Base-by-base conservation (phyloP, 108 stramenopile genomes). In the Chaetoceros muelleri region DNA sequence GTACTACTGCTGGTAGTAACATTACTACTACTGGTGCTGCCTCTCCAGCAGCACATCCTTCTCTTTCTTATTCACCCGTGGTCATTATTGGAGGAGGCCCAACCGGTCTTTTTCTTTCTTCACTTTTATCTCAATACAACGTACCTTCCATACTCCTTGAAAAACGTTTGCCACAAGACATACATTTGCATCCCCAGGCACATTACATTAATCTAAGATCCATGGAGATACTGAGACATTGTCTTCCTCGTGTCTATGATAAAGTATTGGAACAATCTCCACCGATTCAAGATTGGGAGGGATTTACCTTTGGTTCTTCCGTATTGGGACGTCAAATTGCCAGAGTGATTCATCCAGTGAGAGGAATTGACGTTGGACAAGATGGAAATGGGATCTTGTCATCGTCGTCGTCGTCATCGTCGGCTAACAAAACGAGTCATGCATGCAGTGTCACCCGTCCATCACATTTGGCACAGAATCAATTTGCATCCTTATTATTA, bases 141-240 rank as follows among this genome's bases (percentile, higher is more conserved):
- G 66, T 81, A 20, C 68, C 70, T 10, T 73, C 74, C 20, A 46
- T 73, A 22, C 58, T 89, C 0, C 55, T 90, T 22, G 88, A 90
- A 46, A 61, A 67, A 22, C 82, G 84, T 52, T 46, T 78, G 0
- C 16, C 44, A 27, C 53, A 71, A 28, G 50, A 76, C 24, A 57
- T 79, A 30, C 78, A 77, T 29, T 31, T 48, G 28, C 93, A 95
- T 72, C 95, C 94, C 1, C 92, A 94, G 62, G 95, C 95, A 23
- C 95, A 96, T 52, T 96, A 90, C 73, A 60, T 96, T 53, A 96
- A 96, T 67, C 70, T 85, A 1, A 75, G 95, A 23, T 90, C 81
- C 27, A 94, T 95, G 90, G 95, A 96, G 53, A 82, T 96, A 26
- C 58, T 93, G 18, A 69, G 59, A 30, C 52, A 66, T 19, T 61